phyloP scores from a whole-genome alignment of 306 rosid species.

The Phaseolus lunatus region DNA sequence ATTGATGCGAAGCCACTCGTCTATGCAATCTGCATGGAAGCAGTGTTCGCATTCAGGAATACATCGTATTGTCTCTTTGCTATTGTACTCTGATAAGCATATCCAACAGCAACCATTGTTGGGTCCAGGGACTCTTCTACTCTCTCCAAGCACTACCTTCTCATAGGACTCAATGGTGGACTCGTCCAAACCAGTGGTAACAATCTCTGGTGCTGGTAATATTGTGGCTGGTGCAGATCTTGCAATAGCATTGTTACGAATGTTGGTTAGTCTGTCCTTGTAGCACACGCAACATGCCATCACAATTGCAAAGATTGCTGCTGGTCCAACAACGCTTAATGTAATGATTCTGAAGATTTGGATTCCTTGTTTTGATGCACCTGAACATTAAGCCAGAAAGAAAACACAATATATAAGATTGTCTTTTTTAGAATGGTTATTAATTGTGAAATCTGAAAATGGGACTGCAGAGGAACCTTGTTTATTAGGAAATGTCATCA shows the following conservation, averaged over 20 bases:
- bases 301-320: constrained; percentile 45
- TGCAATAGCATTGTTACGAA: neutral
- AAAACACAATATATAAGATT: neutral
- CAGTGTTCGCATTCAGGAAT: constrained; percentile 86
- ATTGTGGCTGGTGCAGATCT: constrained; percentile 37
- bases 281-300: constrained; percentile 62
- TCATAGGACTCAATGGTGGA: constrained; percentile 72
- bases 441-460: no score
- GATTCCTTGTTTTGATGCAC: constrained; percentile 32
- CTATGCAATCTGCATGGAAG: constrained; percentile 81
- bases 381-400: constrained; percentile 50
- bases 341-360: constrained; percentile 59
- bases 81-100: constrained; percentile 72
- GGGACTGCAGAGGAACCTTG: neutral
- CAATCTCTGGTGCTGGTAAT: constrained; percentile 42
- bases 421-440: neutral
- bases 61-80: constrained; percentile 68
- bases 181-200: constrained; percentile 60
- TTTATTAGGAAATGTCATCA: neutral
- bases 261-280: constrained; percentile 41
- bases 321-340: constrained; percentile 60
- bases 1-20: constrained; percentile 76
- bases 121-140: constrained; percentile 69
- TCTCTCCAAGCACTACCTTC: constrained; percentile 78
- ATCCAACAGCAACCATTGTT: constrained; percentile 68